A percentile compares a stretch with the other conserved stretches of the same genome.
Conservation (phyloP, 2,329 filamentous ascomycete genomes). For the Akanthomyces muscarius region DNA sequence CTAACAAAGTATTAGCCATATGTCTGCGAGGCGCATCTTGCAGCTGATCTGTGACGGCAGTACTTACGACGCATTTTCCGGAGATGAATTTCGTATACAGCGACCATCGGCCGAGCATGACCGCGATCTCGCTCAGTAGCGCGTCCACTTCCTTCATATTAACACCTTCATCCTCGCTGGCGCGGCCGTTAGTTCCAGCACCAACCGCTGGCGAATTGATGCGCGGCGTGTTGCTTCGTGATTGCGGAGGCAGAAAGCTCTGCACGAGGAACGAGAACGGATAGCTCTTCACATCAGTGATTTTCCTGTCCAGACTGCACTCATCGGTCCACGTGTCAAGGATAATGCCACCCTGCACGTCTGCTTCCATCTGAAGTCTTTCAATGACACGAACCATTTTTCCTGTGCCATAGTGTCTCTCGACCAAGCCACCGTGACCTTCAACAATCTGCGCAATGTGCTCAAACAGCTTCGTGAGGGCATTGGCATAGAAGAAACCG, state of each 20-base stretch:
- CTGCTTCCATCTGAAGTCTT: constrained; percentile 86
- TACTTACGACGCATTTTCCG: constrained; percentile 73
- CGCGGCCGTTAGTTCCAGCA: constrained; percentile 48
- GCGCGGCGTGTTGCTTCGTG: constrained; percentile 59
- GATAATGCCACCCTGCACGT: constrained; percentile 93
- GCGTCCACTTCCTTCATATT: constrained; percentile 96
- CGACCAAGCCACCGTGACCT: constrained; percentile 82
- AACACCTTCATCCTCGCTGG: constrained; percentile 84
- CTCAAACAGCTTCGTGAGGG: constrained; percentile 88
- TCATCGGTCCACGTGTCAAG: constrained; percentile 96
- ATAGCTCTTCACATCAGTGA: constrained; percentile 96
- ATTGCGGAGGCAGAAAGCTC: constrained; percentile 76
- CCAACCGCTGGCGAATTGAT: constrained; percentile 72
- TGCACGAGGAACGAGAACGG: constrained; percentile 96
- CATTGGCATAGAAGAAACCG: constrained; percentile 86
- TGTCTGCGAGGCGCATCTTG: constrained; percentile 12
- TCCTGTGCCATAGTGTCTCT: constrained; percentile 86
- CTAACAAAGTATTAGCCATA: constrained; percentile 32
- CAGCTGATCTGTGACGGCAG: neutral
- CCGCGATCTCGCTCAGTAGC: constrained; percentile 77
- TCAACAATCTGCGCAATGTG: constrained; percentile 97
- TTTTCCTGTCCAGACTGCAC: constrained; percentile 72
- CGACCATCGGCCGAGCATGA: constrained; percentile 93
- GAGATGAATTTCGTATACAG: constrained; percentile 86
- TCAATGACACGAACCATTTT: constrained; percentile 96